Conservation (phyloP, 257 asterid genomes). For the Salvia rosmarinus region DNA sequence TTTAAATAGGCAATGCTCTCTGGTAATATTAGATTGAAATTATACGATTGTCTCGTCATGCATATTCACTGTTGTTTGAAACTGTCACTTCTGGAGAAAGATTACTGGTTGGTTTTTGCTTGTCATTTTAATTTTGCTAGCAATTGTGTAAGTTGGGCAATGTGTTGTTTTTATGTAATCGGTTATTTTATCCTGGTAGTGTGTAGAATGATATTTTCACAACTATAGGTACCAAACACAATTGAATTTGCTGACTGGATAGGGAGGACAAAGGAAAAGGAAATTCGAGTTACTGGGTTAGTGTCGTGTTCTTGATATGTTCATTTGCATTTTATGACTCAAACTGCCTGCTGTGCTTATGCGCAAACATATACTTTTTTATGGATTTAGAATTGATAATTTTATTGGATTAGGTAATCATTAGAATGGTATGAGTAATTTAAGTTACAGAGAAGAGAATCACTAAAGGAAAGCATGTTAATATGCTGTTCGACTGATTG, state of each 20-base stretch:
- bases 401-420: background rate
- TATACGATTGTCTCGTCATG: conserved; percentile 1
- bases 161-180: conserved; percentile 3
- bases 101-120: conserved; percentile 3
- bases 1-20: background rate
- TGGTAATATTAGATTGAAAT: conserved; percentile 22
- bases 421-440: background rate
- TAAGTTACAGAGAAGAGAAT: background rate
- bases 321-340: conserved; percentile 22
- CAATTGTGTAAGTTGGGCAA: conserved; percentile 25
- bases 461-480: background rate
- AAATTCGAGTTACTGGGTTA: conserved; percentile 93
- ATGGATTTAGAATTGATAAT: background rate
- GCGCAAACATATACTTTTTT: background rate
- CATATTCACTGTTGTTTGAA: conserved; percentile 2
- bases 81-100: conserved; percentile 9
- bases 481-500: no score
- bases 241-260: conserved; percentile 99
- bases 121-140: conserved; percentile 7
- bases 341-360: conserved; percentile 5
- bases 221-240: conserved; percentile 88
- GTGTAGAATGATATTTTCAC: conserved; percentile 23
- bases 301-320: conserved; percentile 41
- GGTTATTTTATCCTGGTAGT: conserved; percentile 20
- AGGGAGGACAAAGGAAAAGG: conserved; percentile 94